Base-by-base conservation (phyloP, 805 yeast genomes). In the Wilhelminamyces savonicus region DNA sequence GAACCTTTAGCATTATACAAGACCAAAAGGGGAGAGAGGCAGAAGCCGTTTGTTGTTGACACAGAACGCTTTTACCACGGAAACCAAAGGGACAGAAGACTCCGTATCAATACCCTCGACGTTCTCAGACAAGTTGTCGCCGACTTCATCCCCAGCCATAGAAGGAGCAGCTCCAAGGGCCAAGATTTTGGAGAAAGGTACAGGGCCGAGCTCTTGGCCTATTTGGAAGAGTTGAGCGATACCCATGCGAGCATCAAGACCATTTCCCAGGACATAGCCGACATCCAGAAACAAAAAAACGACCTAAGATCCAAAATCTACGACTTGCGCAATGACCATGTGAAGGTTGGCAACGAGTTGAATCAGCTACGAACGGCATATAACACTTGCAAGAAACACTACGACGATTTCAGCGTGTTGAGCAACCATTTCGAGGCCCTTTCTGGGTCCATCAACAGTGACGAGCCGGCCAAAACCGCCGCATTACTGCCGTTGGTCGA, bases 161-260 rank as follows among this genome's bases (percentile, higher is more conserved):
- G 13, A 2, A n/a, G n/a, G n/a, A n/a, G n/a, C n/a, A n/a, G 37
- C 23, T 28, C 41, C 6, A 43, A 55, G 8, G 58, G 59, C 15
- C 41, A 50, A 10, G 60, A 57, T 24, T 62, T 55, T 42, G 55
- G 54, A 30, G 39, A 48, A n/a, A n/a, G n/a, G n/a, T n/a, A n/a
- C n/a, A n/a, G n/a, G n/a, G n/a, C n/a, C 2, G 58, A 56, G 32
- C 23, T 57, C 9, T 16, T 47, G 11, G 43, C 46, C 29, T 54
- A 57, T 29, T 35, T 64, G 12, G 48, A 41, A 21, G 46, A 56
- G 29, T 36, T 64, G 26, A 34, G 38, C 36, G 69, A 60, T 36
- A 42, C 50, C 10, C 64, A 62, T 37, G 51, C 63, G 7, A 53
- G 50, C 25, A 54, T 63, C 11, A 39, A 48, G 12, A 63, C 56